A percentile compares a stretch with the other conserved stretches of the same genome.
phyloP scores from a whole-genome alignment of 495 filamentous ascomycete species.

The Apodospora peruviana region DNA sequence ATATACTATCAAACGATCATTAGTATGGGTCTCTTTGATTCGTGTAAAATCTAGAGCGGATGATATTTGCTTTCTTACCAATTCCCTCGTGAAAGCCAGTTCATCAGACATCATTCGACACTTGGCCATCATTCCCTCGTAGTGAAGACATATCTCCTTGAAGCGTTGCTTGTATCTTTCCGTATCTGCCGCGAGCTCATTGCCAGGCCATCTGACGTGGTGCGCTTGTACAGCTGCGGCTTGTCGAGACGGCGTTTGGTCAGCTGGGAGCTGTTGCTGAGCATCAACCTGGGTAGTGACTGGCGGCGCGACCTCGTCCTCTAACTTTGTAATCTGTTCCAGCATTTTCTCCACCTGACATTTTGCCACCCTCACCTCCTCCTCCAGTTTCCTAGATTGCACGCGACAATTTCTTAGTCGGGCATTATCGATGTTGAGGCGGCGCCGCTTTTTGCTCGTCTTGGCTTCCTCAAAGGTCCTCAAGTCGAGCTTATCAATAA shows the following conservation, averaged over 20 bases:
- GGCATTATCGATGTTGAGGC: neutral
- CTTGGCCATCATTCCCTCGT: slow-evolving; percentile 8
- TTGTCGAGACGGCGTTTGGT: neutral
- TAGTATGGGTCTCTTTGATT: neutral
- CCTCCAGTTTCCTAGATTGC: slow-evolving; percentile 1
- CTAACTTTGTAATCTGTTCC: neutral
- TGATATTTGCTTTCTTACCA: slow-evolving; percentile 1
- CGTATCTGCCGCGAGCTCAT: neutral
- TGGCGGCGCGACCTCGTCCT: neutral
- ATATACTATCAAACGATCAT: slow-evolving; percentile 6
- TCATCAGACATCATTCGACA: slow-evolving; percentile 4
- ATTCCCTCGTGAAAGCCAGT: neutral
- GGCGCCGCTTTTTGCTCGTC: neutral
- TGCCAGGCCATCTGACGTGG: neutral
- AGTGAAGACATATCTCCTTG: slow-evolving; percentile 5
- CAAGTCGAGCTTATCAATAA: neutral
- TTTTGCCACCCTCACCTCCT: slow-evolving; percentile 4
- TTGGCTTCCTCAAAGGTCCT: neutral
- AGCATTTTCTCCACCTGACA: slow-evolving; percentile 4
- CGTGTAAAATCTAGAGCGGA: neutral
- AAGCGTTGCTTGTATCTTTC: slow-evolving; percentile 2
- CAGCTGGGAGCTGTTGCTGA: neutral
- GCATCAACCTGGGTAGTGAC: neutral
- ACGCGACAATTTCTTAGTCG: neutral
- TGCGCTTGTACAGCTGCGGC: no score